Conservation (phyloP, 2,329 filamentous ascomycete genomes). For the Phialophora macrospora region DNA sequence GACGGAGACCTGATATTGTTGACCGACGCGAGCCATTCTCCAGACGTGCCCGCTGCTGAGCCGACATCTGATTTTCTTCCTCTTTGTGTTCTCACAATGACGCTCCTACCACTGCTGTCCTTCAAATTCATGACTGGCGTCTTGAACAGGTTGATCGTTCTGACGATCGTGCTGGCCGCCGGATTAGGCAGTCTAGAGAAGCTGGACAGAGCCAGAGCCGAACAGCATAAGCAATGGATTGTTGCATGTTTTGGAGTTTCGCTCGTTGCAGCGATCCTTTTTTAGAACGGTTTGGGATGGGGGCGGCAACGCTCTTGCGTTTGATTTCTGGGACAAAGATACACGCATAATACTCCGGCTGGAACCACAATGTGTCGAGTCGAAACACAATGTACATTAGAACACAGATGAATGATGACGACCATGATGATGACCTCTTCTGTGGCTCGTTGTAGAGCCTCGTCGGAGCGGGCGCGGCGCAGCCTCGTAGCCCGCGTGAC, state of each 20-base stretch:
- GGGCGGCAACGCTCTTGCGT: slow-evolving; percentile 16
- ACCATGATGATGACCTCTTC: not conserved
- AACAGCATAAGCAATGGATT: slow-evolving; percentile 33
- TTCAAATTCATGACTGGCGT: slow-evolving; percentile 37
- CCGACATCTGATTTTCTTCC: slow-evolving; percentile 21
- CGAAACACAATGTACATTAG: slow-evolving; percentile 6
- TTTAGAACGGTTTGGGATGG: slow-evolving; percentile 22
- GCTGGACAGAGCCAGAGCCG: slow-evolving; percentile 23
- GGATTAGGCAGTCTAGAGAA: slow-evolving; percentile 32
- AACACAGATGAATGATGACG: not conserved
- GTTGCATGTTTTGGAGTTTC: slow-evolving; percentile 35
- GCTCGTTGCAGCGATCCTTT: slow-evolving; percentile 30
- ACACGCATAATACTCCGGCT: slow-evolving; percentile 1
- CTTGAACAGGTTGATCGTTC: slow-evolving; percentile 35
- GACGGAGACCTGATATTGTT: slow-evolving; percentile 50
- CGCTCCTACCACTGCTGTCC: slow-evolving; percentile 34
- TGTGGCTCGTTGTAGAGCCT: slow-evolving; percentile 7
- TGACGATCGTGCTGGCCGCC: slow-evolving; percentile 30
- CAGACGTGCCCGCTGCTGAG: slow-evolving; percentile 4
- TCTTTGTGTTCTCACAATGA: slow-evolving; percentile 30
- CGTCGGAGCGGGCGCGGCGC: slow-evolving; percentile 5
- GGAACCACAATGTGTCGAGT: not conserved
- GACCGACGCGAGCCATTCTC: slow-evolving; percentile 5
- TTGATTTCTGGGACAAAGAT: not conserved
- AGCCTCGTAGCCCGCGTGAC: slow-evolving; percentile 14